Evolutionary conservation across 495 filamentous ascomycete species (phyloP).

Genomic region (Lasiosphaeria ovina): DNA sequence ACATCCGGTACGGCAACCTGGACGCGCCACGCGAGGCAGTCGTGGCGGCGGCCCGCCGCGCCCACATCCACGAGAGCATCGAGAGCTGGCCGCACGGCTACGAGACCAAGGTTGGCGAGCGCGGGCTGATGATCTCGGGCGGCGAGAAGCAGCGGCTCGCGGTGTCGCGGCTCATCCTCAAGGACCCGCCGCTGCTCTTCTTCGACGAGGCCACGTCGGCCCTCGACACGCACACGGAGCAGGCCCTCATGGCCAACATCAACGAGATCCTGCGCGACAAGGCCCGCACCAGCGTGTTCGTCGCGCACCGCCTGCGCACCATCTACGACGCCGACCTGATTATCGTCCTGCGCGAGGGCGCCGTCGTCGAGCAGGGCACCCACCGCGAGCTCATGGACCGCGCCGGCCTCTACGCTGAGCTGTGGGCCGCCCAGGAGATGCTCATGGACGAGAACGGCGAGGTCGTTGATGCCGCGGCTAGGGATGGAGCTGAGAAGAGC

Average conservation of each 20-base stretch:
- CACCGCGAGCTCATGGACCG: conserved; percentile 79
- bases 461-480: not conserved
- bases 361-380: conserved; percentile 81
- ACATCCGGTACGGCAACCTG: conserved; percentile 92
- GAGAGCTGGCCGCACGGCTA: conserved; percentile 79
- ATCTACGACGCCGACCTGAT: conserved; percentile 95
- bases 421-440: conserved; percentile 64
- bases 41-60: conserved; percentile 70
- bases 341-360: conserved; percentile 81
- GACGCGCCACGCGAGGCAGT: conserved; percentile 73
- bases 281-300: conserved; percentile 84
- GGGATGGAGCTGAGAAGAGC: too few relatives aligned
- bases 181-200: conserved; percentile 90
- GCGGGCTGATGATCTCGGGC: conserved; percentile 97
- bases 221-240: conserved; percentile 93
- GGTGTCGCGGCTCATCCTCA: conserved; percentile 80
- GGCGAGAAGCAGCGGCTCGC: conserved; percentile 96
- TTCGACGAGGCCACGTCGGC: conserved; percentile 98
- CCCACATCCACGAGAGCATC: conserved; percentile 82
- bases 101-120: conserved; percentile 87
- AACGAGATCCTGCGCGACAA: conserved; percentile 91
- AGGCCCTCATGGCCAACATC: conserved; percentile 86
- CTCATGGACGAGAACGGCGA: conserved; percentile 19
- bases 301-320: conserved; percentile 87
- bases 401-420: conserved; percentile 78